These are phyloP conservation scores for Fraxinus excelsior DNA, from an alignment of 257 asterid genomes.

Conservation along the genomic window DNA sequence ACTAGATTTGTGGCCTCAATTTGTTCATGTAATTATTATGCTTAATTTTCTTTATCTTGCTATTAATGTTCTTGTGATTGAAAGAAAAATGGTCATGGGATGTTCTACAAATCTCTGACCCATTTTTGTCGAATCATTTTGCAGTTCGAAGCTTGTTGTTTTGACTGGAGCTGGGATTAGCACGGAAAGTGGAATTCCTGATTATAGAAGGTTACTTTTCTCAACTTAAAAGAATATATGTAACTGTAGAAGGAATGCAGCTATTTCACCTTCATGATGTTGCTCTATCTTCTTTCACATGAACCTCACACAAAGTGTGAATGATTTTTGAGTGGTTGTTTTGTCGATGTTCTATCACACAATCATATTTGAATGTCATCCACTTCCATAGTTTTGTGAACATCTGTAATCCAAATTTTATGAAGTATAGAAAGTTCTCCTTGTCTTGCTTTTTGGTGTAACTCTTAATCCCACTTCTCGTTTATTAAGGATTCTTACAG, in stretches of 20 bases:
- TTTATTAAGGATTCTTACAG: background rate
- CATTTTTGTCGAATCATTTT: conserved; percentile 19
- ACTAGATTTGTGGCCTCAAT: background rate
- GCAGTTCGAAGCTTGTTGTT: conserved; percentile 80
- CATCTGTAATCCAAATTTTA: background rate
- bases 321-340: background rate
- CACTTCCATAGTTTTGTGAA: background rate
- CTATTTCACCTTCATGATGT: background rate
- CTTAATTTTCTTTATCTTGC: background rate
- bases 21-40: background rate
- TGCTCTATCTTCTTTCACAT: background rate
- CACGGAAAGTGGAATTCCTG: conserved; percentile 98
- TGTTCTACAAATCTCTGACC: conserved; percentile 18
- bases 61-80: conserved; percentile 5
- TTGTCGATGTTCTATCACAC: background rate
- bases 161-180: conserved; percentile 97
- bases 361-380: background rate
- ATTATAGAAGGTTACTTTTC: conserved; percentile 75
- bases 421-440: background rate
- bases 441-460: background rate
- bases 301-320: background rate
- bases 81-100: background rate
- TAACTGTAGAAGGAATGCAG: background rate
- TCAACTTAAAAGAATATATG: background rate
- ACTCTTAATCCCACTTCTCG: background rate